These are phyloP conservation scores for Bipolaris gigantea DNA, from an alignment of 2,329 filamentous ascomycete genomes.

Conservation along the genomic window DNA sequence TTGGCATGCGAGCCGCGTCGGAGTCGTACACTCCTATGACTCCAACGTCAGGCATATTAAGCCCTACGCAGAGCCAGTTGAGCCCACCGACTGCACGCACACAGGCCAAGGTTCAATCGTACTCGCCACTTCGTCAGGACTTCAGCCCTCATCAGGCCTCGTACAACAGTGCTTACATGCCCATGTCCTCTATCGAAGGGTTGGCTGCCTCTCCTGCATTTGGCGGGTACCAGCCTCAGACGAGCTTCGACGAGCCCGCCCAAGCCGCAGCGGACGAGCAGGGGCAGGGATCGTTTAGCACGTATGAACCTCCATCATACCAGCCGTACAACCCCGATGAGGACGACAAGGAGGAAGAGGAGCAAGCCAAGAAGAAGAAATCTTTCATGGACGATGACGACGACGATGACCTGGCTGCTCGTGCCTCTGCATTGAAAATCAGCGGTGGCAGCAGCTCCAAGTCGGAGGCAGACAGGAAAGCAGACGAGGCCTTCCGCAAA, in stretches of 20 bases:
- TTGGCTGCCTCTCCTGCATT: constrained; percentile 25
- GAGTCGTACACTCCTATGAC: constrained; percentile 37
- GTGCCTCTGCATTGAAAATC: constrained; percentile 55
- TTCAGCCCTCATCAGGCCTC: constrained; percentile 26
- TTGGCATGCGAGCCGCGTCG: constrained; percentile 31
- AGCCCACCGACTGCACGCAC: constrained; percentile 32
- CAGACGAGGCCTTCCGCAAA: constrained; percentile 81
- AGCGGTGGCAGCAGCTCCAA: constrained; percentile 22
- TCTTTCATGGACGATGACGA: constrained; percentile 82
- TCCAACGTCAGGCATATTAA: constrained; percentile 31
- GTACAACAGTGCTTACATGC: constrained; percentile 36
- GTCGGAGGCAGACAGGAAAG: constrained; percentile 65
- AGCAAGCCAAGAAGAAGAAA: constrained; percentile 62
- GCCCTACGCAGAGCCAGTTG: constrained; percentile 35
- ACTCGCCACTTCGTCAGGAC: constrained; percentile 38
- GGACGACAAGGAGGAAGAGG: constrained; percentile 51
- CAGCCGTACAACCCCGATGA: constrained; percentile 55
- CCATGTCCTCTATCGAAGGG: constrained; percentile 30
- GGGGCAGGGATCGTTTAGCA: constrained; percentile 29
- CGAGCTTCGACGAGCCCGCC: constrained; percentile 30
- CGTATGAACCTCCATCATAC: constrained; percentile 44
- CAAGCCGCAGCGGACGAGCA: constrained; percentile 12
- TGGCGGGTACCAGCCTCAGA: constrained; percentile 31
- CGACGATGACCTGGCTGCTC: constrained; percentile 63
- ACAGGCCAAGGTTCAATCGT: constrained; percentile 35